Base-by-base conservation (phyloP, 1,139 yeast species). In the Debaryomyces subglobosus region DNA sequence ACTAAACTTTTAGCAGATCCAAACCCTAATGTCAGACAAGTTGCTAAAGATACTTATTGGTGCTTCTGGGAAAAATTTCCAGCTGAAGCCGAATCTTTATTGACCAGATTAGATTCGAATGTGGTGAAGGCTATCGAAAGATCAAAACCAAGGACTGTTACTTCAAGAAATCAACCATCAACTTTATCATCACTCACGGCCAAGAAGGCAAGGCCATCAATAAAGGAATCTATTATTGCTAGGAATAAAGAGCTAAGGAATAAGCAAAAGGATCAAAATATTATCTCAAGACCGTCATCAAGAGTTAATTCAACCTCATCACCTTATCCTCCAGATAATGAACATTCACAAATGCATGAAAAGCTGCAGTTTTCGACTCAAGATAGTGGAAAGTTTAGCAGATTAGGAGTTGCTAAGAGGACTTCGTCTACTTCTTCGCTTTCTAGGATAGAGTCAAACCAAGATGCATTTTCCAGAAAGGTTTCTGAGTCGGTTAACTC, bases 31-130 rank as follows among this genome's bases (percentile, higher is more conserved):
- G 97, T 89, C 0, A 77, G 97, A 52, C 96, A 84, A 57, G 74
- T 82, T 0, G 89, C 88, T 69, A 79, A 96, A 60, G 72, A 74
- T 8, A 77, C 91, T 0, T 92, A 80, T 60, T 91, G 97, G 97
- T 73, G 81, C 18, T 79, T 82, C 52, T 76, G 78, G 55, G 73
- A 74, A 6, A 58, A 65, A 34, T 69, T 68, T 74, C 63, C 88
- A 68, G 52, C 70, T 1, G 80, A 79, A 34, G 78, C 83, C 0
- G 79, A 77, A 45, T 76, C 72, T 48, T 78, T 90, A 1, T 65
- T 88, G 8, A 81, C 82, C 35, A 63, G 53, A 42, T 55, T 75
- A 33, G 80, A 76, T 20, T 53, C 74, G 0, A 73, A 68, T 45
- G 60, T 70, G 2, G 67, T 70, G 1, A 71, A 65, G 48, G 77